phyloP scores from a whole-genome alignment of 2,329 filamentous ascomycete genomes.

The Trichoderma asperellum region DNA sequence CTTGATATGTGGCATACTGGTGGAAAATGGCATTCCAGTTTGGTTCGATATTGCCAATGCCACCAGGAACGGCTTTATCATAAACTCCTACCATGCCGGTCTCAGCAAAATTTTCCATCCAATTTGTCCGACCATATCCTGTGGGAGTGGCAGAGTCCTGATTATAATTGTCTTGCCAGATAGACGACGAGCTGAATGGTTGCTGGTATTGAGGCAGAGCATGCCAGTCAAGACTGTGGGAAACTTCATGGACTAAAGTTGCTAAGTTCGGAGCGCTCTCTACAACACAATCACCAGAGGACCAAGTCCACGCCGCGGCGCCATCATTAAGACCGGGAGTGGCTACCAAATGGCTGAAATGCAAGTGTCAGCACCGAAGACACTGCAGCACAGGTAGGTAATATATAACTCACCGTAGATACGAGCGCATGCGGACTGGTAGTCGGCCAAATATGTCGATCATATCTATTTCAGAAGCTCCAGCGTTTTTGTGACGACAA shows the following conservation, averaged over 20 bases:
- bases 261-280: neutral
- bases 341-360: neutral
- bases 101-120: neutral
- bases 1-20: neutral
- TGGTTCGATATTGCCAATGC: neutral
- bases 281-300: neutral
- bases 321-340: neutral
- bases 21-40: neutral
- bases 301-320: neutral
- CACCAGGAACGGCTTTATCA: neutral
- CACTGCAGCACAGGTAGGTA: neutral
- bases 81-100: neutral
- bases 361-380: neutral
- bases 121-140: neutral
- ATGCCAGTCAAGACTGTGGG: neutral
- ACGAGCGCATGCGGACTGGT: neutral
- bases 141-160: neutral
- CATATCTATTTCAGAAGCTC: neutral
- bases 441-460: neutral
- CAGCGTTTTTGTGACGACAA: neutral
- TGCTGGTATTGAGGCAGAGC: neutral
- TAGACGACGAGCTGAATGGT: neutral
- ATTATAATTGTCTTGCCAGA: neutral
- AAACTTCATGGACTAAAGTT: neutral
- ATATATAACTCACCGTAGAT: neutral